Conservation (phyloP, 257 asterid genomes). For the Dorcoceras hygrometricum region DNA sequence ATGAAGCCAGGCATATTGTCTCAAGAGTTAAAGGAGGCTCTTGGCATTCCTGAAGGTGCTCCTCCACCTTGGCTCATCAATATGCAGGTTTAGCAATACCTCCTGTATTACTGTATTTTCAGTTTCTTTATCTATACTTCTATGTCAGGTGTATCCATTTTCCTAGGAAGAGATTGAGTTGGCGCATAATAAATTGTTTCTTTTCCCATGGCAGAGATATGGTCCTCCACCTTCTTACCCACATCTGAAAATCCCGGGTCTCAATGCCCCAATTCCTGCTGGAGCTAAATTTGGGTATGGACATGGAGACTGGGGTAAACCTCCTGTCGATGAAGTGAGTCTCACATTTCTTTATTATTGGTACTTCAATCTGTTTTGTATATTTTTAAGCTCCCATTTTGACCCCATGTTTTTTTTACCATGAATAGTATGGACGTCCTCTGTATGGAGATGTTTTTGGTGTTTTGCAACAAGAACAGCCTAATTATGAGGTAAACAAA, state of each 20-base stretch:
- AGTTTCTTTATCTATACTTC: background rate
- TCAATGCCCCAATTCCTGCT: slow-evolving; percentile 91
- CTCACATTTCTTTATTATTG: background rate
- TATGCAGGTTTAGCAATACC: slow-evolving; percentile 67
- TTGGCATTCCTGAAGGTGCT: slow-evolving; percentile 96
- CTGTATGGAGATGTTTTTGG: slow-evolving; percentile 95
- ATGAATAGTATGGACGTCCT: slow-evolving; percentile 73
- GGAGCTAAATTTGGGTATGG: slow-evolving; percentile 97
- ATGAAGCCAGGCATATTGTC: slow-evolving; percentile 91
- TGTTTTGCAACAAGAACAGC: slow-evolving; percentile 74
- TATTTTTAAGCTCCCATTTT: background rate
- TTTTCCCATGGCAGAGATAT: slow-evolving; percentile 58
- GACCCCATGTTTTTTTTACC: slow-evolving; percentile 4
- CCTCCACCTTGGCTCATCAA: slow-evolving; percentile 99
- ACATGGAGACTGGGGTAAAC: slow-evolving; percentile 97
- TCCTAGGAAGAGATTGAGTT: slow-evolving; percentile 13
- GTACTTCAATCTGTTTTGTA: background rate
- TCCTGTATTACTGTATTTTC: slow-evolving; percentile 4
- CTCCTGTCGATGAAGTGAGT: slow-evolving; percentile 93
- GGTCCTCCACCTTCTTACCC: slow-evolving; percentile 99
- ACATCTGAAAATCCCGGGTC: slow-evolving; percentile 83
- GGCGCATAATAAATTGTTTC: background rate
- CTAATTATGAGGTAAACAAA: slow-evolving; percentile 66
- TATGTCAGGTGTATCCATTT: background rate
- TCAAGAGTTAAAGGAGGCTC: slow-evolving; percentile 85